phyloP scores from a whole-genome alignment of 2,329 filamentous ascomycete genomes.

The Samsoniella hepiali region DNA sequence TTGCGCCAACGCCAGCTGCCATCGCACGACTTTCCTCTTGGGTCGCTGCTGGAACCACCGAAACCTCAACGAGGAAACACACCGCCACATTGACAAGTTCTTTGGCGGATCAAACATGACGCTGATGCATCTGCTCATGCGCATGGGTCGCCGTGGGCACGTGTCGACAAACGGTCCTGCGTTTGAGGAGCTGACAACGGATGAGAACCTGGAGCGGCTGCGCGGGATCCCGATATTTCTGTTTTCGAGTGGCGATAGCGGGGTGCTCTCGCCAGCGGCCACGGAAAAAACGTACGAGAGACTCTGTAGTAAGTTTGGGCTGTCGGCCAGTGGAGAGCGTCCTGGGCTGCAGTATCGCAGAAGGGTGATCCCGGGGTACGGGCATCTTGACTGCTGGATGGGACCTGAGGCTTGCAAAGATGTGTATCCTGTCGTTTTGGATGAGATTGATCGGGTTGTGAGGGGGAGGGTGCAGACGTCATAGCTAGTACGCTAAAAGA shows the following conservation, averaged over 20 bases:
- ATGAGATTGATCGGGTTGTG: conserved; percentile 52
- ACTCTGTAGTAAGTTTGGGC: conserved; percentile 50
- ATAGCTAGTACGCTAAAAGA: background rate
- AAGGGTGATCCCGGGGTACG: conserved; percentile 54
- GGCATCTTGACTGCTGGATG: conserved; percentile 62
- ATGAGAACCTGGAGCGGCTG: conserved; percentile 48
- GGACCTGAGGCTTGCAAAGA: conserved; percentile 56
- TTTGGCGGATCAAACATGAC: conserved; percentile 62
- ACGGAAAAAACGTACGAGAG: conserved; percentile 53
- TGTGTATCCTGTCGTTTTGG: conserved; percentile 54
- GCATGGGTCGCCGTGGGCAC: conserved; percentile 48
- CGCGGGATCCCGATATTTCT: conserved; percentile 53
- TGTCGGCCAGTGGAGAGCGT: conserved; percentile 25
- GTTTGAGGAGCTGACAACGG: conserved; percentile 46
- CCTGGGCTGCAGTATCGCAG: conserved; percentile 46
- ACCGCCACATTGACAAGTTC: conserved; percentile 58
- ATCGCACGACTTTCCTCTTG: conserved; percentile 58
- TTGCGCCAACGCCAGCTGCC: conserved; percentile 60
- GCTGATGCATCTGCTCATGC: conserved; percentile 54
- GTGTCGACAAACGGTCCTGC: conserved; percentile 51
- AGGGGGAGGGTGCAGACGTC: background rate
- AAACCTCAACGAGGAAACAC: conserved; percentile 64
- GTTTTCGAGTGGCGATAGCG: conserved; percentile 55
- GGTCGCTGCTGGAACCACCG: conserved; percentile 60
- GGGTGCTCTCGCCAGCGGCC: conserved; percentile 51